phyloP scores from a whole-genome alignment of 148 eudicot species.

The Vaccinium macrocarpon region DNA sequence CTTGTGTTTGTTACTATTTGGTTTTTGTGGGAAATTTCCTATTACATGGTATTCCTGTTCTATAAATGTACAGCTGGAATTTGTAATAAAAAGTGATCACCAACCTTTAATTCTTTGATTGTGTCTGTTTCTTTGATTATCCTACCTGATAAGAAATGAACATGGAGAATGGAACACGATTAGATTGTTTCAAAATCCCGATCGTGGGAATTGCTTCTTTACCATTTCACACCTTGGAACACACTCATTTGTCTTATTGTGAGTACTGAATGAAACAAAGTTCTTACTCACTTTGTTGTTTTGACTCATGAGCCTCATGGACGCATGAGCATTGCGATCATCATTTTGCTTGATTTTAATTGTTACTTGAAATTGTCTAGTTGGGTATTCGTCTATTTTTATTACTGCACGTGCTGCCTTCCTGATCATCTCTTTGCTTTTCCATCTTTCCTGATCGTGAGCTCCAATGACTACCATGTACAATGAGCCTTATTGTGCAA shows the following conservation, averaged over 20 bases:
- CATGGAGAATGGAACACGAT: too few relatives aligned
- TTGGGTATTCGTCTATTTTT: not conserved
- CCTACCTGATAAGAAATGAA: too few relatives aligned
- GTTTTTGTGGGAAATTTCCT: too few relatives aligned
- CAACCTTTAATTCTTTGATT: too few relatives aligned
- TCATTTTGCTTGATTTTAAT: not conserved
- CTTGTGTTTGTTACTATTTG: too few relatives aligned
- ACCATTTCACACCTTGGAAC: not conserved
- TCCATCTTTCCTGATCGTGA: not conserved
- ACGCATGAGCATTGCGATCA: not conserved
- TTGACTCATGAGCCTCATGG: not conserved
- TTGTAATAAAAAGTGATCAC: too few relatives aligned
- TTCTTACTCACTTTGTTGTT: not conserved
- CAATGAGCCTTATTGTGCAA: constrained; percentile 4
- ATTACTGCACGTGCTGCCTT: not conserved
- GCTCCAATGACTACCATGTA: not conserved
- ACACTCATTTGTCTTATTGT: not conserved
- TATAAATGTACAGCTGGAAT: too few relatives aligned
- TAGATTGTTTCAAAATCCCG: too few relatives aligned
- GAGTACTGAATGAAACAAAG: not conserved
- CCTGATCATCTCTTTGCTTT: not conserved
- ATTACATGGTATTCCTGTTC: too few relatives aligned
- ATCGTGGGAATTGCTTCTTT: not conserved
- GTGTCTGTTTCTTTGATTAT: too few relatives aligned
- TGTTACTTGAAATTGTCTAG: not conserved